These are phyloP conservation scores for Xylaria bambusicola DNA, from an alignment of 495 filamentous ascomycete species.

Conservation along the genomic window DNA sequence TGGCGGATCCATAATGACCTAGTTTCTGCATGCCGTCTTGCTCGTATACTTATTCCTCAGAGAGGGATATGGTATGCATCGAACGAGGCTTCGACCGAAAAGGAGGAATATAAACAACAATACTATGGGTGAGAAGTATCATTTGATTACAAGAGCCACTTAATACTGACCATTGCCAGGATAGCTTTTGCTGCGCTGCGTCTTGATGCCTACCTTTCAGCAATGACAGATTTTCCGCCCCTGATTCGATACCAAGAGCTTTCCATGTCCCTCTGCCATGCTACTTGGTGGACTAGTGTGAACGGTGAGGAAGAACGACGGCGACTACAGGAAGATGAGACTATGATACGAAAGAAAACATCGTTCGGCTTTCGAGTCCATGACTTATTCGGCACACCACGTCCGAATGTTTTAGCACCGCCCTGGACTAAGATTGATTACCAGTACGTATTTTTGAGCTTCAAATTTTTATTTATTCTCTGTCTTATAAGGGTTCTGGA, in stretches of 20 bases:
- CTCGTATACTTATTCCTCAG: conserved; percentile 25
- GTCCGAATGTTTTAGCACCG: conserved; percentile 18
- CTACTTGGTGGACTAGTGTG: conserved; percentile 17
- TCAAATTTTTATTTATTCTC: background rate
- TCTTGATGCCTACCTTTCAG: conserved; percentile 29
- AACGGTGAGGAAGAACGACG: conserved; percentile 27
- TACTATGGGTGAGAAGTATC: background rate
- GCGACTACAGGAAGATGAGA: conserved; percentile 23
- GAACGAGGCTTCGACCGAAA: conserved; percentile 7
- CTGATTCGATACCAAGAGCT: conserved; percentile 31
- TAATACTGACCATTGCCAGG: conserved; percentile 10
- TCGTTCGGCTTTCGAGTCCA: conserved; percentile 26
- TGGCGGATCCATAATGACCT: conserved; percentile 27
- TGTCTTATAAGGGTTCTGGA: too few relatives aligned
- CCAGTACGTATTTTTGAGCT: conserved; percentile 14
- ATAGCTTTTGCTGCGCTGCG: conserved; percentile 30
- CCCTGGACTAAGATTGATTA: conserved; percentile 26
- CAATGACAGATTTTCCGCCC: conserved; percentile 26
- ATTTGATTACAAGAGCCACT: background rate
- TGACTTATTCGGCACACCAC: conserved; percentile 17
- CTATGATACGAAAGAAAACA: conserved; percentile 23
- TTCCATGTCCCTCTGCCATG: conserved; percentile 27
- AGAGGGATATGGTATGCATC: conserved; percentile 9
- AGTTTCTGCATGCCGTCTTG: conserved; percentile 26
- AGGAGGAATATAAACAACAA: background rate